A percentile compares a stretch with the other conserved stretches of the same genome.
phyloP scores from a whole-genome alignment of 2,329 filamentous ascomycete species.

The Colletotrichum tamarilloi region DNA sequence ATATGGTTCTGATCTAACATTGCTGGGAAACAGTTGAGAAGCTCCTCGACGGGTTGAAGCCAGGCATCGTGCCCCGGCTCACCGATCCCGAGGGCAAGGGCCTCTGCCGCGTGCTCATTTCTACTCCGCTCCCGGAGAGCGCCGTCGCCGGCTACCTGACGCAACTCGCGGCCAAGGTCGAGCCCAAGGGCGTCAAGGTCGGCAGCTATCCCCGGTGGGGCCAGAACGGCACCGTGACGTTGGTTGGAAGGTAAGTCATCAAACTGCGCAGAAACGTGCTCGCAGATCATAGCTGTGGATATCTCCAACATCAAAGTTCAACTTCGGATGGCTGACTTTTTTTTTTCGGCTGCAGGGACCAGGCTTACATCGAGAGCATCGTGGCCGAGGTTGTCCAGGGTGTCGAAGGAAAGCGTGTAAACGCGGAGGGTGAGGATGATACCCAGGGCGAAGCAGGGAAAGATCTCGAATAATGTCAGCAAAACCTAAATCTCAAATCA shows the following conservation, averaged over 20 bases:
- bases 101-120: slow-evolving; percentile 82
- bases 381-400: slow-evolving; percentile 81
- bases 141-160: slow-evolving; percentile 85
- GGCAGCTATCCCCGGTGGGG: slow-evolving; percentile 96
- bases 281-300: neutral
- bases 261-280: neutral
- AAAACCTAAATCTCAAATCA: slow-evolving; percentile 13
- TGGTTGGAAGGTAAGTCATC: slow-evolving; percentile 72
- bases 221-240: slow-evolving; percentile 90
- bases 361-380: slow-evolving; percentile 81
- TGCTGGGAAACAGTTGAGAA: slow-evolving; percentile 66
- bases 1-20: slow-evolving; percentile 6
- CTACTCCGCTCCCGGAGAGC: slow-evolving; percentile 89
- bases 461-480: neutral
- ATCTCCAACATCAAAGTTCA: neutral
- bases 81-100: slow-evolving; percentile 85
- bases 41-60: slow-evolving; percentile 81
- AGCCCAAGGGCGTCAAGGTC: slow-evolving; percentile 85
- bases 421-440: slow-evolving; percentile 78
- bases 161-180: slow-evolving; percentile 78
- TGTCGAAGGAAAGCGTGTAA: slow-evolving; percentile 78
- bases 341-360: slow-evolving; percentile 64
- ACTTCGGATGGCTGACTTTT: slow-evolving; percentile 7
- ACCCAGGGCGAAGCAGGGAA: slow-evolving; percentile 4
- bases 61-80: slow-evolving; percentile 75